Evolutionary conservation across 495 filamentous ascomycete genomes (phyloP).

Genomic region (Xylaria nigripes): DNA sequence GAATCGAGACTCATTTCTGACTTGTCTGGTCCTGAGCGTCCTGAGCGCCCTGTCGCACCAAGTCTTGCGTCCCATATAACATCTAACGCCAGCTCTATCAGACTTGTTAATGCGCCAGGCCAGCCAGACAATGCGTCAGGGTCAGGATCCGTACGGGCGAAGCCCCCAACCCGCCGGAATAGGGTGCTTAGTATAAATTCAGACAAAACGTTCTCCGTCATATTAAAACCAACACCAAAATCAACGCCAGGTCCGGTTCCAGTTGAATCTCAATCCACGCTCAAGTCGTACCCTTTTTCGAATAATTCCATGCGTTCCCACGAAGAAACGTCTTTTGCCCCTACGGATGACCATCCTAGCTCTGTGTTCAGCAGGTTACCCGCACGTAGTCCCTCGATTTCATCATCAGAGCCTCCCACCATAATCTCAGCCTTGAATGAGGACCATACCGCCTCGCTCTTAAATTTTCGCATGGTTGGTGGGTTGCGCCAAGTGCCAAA

Average conservation of each 20-base stretch:
- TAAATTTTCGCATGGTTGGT: slow-evolving; percentile 47
- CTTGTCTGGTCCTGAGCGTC: slow-evolving; percentile 29
- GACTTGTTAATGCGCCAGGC: slow-evolving; percentile 22
- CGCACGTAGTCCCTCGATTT: slow-evolving; percentile 32
- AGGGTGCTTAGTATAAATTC: slow-evolving; percentile 36
- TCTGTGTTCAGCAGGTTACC: slow-evolving; percentile 37
- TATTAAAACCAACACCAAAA: slow-evolving; percentile 20
- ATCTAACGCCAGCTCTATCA: slow-evolving; percentile 24
- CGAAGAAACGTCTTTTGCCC: slow-evolving; percentile 37
- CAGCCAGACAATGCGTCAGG: slow-evolving; percentile 16
- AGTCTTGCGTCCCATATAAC: slow-evolving; percentile 23
- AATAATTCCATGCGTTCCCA: slow-evolving; percentile 36
- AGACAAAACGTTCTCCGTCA: slow-evolving; percentile 43
- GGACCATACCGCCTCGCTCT: slow-evolving; percentile 37
- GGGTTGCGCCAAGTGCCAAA: slow-evolving; percentile 47
- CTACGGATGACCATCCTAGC: slow-evolving; percentile 37
- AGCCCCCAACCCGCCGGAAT: slow-evolving; percentile 30
- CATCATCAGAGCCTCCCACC: slow-evolving; percentile 24
- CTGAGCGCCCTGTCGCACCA: slow-evolving; percentile 20
- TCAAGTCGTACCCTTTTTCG: slow-evolving; percentile 24
- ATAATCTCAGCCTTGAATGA: slow-evolving; percentile 33
- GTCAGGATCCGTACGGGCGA: slow-evolving; percentile 12
- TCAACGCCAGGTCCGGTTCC: slow-evolving; percentile 12
- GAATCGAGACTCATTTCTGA: slow-evolving; percentile 35
- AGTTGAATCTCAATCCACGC: slow-evolving; percentile 24